Percentiles rank a stretch among this genome's conserved stretches.
phyloP scores from a whole-genome alignment of 2,329 filamentous ascomycete genomes.

The Aspergillus jensenii region DNA sequence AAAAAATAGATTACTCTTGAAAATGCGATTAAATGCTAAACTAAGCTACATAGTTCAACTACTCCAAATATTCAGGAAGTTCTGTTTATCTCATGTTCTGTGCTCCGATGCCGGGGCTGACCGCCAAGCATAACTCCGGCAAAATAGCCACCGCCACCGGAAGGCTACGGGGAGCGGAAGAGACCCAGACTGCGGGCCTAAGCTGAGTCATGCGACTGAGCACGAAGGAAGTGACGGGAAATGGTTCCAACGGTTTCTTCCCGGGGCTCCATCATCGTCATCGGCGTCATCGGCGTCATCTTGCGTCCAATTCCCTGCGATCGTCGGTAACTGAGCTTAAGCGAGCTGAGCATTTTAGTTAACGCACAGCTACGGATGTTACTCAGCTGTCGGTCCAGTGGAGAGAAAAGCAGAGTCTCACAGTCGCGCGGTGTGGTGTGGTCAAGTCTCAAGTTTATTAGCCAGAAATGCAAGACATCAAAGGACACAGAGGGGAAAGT shows the following conservation, averaged over 20 bases:
- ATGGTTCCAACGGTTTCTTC: not conserved
- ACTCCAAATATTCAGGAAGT: no score
- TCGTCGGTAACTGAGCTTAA: not conserved
- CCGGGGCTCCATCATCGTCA: not conserved
- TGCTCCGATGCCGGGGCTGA: no score
- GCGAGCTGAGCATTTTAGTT: not conserved
- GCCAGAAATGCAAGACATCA: constrained; percentile 3
- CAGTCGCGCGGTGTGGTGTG: not conserved
- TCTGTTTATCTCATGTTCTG: no score
- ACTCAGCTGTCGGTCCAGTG: not conserved
- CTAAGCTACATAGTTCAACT: no score
- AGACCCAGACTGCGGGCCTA: not conserved
- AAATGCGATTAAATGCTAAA: no score
- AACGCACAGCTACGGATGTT: constrained; percentile 1
- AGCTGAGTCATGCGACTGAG: not conserved
- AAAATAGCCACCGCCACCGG: no score
- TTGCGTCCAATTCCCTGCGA: not conserved
- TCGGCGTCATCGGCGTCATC: not conserved
- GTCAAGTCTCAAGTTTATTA: not conserved
- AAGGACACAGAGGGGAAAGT: constrained; percentile 10
- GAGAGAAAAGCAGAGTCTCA: constrained; percentile 1
- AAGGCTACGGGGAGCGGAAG: not conserved
- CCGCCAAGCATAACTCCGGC: no score
- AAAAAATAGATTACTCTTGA: not conserved
- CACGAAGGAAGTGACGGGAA: no score